Conservation (phyloP, 768 basidiomycete species). For the Xerocomellus amylosporus region DNA sequence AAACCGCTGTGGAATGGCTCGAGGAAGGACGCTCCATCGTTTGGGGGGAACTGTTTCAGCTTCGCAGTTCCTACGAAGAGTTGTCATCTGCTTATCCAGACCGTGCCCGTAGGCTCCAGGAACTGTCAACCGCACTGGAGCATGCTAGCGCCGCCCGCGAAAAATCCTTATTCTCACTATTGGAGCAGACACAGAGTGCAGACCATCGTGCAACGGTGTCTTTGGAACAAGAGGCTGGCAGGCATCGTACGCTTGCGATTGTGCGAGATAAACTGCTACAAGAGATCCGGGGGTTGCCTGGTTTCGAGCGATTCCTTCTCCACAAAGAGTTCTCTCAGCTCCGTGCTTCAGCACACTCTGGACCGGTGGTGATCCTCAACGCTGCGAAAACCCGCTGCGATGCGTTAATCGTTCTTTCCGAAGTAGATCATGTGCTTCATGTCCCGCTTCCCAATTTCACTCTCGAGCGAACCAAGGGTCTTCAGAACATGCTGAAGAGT, state of each 20-base stretch:
- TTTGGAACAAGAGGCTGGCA: not conserved
- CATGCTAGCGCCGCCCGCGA: not conserved
- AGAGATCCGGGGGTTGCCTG: not conserved
- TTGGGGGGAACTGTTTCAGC: constrained; percentile 13
- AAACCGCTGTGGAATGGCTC: constrained; percentile 10
- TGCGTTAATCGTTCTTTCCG: constrained; percentile 17
- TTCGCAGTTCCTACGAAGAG: constrained; percentile 6
- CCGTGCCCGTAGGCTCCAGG: not conserved
- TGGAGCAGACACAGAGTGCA: not conserved
- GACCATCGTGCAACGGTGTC: not conserved
- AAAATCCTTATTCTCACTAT: not conserved
- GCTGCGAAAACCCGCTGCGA: constrained; percentile 28
- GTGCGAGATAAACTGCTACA: not conserved
- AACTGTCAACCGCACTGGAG: not conserved
- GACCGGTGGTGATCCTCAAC: not conserved
- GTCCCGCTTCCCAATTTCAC: constrained; percentile 1
- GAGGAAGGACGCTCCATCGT: constrained; percentile 12
- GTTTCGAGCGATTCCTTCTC: constrained; percentile 7
- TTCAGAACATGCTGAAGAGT: not conserved
- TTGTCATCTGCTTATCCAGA: not conserved
- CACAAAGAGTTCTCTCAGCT: constrained; percentile 1
- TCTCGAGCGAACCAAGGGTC: not conserved
- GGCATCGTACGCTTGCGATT: constrained; percentile 4
- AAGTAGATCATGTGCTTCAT: not conserved
- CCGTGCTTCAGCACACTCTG: not conserved